Evolutionary conservation across 495 filamentous ascomycete genomes (phyloP), one percentile per base, ranked within the genome.

Genomic region (Pseudomonodictys pantanalensis): DNA sequence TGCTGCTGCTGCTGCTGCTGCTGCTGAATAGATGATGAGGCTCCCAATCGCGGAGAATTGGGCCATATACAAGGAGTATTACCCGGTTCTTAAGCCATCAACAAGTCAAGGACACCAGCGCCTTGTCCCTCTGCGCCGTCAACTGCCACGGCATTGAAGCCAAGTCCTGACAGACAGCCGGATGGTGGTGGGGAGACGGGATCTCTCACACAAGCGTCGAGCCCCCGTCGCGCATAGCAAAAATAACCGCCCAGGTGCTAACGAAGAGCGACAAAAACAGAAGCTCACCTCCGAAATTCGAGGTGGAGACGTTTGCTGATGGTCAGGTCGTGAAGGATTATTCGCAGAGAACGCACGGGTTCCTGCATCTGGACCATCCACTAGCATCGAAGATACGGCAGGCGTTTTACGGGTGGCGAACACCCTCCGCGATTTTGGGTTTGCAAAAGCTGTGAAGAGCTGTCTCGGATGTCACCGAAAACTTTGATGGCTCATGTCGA

Each of bases 301-400:
- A 5, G 15, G 38, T 5, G 12, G 38, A 41, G n/a, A n/a, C n/a
- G n/a, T n/a, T n/a, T n/a, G n/a, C n/a, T n/a, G n/a, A n/a, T n/a
- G n/a, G n/a, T n/a, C n/a, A n/a, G n/a, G n/a, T 41, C 5, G 38
- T 18, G 38, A 41, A 41, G 25, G 23, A 32, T 32, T 17, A 23
- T n/a, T n/a, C 18, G 17, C 18, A 48, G 41, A 8, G 41, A 6
- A 17, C 33, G 44, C 23, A 45, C 56, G 56, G 56, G 56, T 60
- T 60, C 56, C 56, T 60, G 56, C 56, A 52, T 49, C 45, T 59
- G 56, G 43, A 35, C 46, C 44, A 35, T 17, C 44, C 44, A 22
- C 55, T 49, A 58, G 12, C 22, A n/a, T 44, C 25, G 35, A 24
- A 28, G n/a, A 26, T 23, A n/a, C 12, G 46, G 26, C 9, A 17